These are phyloP conservation scores for Penicillium riverlandense DNA, from an alignment of 495 filamentous ascomycete species.

Conservation along the genomic window DNA sequence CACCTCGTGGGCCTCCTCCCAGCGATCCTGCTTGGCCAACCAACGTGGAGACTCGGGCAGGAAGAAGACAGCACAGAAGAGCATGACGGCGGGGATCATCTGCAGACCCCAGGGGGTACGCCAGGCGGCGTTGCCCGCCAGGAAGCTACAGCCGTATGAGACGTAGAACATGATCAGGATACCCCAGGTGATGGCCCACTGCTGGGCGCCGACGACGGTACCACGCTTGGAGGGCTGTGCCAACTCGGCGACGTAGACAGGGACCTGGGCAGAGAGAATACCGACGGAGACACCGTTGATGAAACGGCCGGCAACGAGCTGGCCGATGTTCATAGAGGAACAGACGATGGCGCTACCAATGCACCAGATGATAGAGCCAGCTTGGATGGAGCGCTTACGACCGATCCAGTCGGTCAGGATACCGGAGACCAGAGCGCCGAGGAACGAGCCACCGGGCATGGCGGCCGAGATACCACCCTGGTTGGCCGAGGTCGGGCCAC, in stretches of 20 bases:
- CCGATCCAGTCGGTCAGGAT: slow-evolving; percentile 60
- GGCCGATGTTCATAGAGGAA: slow-evolving; percentile 64
- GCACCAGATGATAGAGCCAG: slow-evolving; percentile 57
- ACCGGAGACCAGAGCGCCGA: slow-evolving; percentile 64
- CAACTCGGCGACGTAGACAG: slow-evolving; percentile 72
- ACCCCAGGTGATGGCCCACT: slow-evolving; percentile 78
- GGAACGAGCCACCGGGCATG: slow-evolving; percentile 70
- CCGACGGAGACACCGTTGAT: slow-evolving; percentile 73
- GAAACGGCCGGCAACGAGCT: slow-evolving; percentile 67
- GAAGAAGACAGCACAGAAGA: slow-evolving; percentile 55
- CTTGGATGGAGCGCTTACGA: slow-evolving; percentile 59
- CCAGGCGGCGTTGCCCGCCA: slow-evolving; percentile 50
- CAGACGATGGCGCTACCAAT: slow-evolving; percentile 63
- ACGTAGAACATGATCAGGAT: slow-evolving; percentile 78
- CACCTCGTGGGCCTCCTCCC: slow-evolving; percentile 61
- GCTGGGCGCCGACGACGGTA: slow-evolving; percentile 62
- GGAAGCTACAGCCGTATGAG: slow-evolving; percentile 59
- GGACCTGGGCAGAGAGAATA: slow-evolving; percentile 72
- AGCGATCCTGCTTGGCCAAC: slow-evolving; percentile 66
- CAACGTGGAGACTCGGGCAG: slow-evolving; percentile 74
- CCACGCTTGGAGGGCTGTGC: slow-evolving; percentile 64
- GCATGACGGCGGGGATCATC: slow-evolving; percentile 60
- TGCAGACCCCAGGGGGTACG: slow-evolving; percentile 73
- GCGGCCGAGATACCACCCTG: slow-evolving; percentile 59
- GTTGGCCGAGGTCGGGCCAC: slow-evolving; percentile 37